A percentile compares a stretch with the other conserved stretches of the same genome.
Conservation (phyloP, 2,329 filamentous ascomycete species). For the Colletotrichum siamense region DNA sequence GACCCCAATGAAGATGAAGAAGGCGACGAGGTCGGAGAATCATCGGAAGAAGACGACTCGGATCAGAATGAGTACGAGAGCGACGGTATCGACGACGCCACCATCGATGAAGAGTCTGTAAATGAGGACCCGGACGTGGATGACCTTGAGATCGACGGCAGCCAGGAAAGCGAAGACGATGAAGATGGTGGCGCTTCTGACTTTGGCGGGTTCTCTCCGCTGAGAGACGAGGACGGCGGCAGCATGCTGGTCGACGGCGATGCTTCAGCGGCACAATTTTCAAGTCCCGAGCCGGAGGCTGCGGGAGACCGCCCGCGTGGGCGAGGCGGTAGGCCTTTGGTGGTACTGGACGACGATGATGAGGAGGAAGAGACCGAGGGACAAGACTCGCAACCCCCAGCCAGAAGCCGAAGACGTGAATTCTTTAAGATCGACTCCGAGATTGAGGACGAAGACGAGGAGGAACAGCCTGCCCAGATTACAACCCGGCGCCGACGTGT, state of each 20-base stretch:
- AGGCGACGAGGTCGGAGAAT: constrained; percentile 1
- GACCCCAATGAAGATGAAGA: not conserved
- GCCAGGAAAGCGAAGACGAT: constrained; percentile 26
- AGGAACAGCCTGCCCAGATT: not conserved
- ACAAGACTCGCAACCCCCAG: not conserved
- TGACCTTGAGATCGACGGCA: constrained; percentile 1
- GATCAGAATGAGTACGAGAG: constrained; percentile 39
- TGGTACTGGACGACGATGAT: constrained; percentile 31
- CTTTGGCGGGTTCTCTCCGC: constrained; percentile 4
- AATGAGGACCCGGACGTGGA: constrained; percentile 17
- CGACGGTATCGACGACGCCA: constrained; percentile 42
- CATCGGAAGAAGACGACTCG: constrained; percentile 3
- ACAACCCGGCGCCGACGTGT: constrained; percentile 23
- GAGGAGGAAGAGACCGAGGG: constrained; percentile 17
- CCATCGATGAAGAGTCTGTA: constrained; percentile 28
- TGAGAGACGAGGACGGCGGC: constrained; percentile 16
- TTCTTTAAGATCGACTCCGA: not conserved
- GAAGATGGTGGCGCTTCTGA: constrained; percentile 23
- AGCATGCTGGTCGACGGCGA: constrained; percentile 11
- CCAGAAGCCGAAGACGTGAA: not conserved
- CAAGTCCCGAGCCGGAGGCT: constrained; percentile 32
- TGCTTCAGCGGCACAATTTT: constrained; percentile 28
- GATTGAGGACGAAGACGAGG: constrained; percentile 18
- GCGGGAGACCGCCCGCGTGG: not conserved
- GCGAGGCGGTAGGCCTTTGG: constrained; percentile 26